phyloP scores from a whole-genome alignment of 2,329 filamentous ascomycete species.

The Ambrosiella cleistominuta region DNA sequence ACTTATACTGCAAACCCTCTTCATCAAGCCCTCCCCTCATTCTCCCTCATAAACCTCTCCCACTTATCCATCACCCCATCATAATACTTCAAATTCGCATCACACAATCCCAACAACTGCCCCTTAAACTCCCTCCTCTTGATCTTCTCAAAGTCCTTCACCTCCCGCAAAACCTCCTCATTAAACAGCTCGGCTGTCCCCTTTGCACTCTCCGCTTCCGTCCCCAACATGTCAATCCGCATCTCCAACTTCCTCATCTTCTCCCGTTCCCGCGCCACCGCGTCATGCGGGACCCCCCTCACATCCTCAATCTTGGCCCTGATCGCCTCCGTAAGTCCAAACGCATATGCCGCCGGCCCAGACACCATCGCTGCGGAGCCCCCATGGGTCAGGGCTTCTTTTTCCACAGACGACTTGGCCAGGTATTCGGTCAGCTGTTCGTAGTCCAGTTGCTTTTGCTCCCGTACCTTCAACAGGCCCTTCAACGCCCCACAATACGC shows the following conservation, averaged over 20 bases:
- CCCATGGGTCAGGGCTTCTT: slow-evolving; percentile 56
- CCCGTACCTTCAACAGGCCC: slow-evolving; percentile 72
- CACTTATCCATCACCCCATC: slow-evolving; percentile 62
- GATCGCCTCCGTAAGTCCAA: slow-evolving; percentile 62
- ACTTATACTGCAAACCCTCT: background rate
- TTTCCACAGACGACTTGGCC: slow-evolving; percentile 72
- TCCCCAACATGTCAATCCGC: slow-evolving; percentile 77
- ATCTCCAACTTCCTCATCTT: slow-evolving; percentile 79
- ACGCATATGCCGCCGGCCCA: slow-evolving; percentile 21
- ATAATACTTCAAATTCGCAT: slow-evolving; percentile 79
- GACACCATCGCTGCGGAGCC: slow-evolving; percentile 22
- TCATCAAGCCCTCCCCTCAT: slow-evolving; percentile 37
- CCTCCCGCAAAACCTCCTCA: slow-evolving; percentile 86
- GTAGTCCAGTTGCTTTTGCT: slow-evolving; percentile 96
- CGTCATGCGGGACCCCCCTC: slow-evolving; percentile 89
- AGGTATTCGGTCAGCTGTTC: slow-evolving; percentile 93
- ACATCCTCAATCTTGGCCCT: slow-evolving; percentile 93
- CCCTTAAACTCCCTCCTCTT: slow-evolving; percentile 84
- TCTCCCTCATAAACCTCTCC: slow-evolving; percentile 78
- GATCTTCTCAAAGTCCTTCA: slow-evolving; percentile 88
- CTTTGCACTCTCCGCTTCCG: slow-evolving; percentile 75
- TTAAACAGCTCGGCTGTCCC: slow-evolving; percentile 84
- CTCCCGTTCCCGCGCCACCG: slow-evolving; percentile 53
- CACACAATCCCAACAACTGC: slow-evolving; percentile 66
- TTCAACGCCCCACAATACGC: slow-evolving; percentile 82